These are phyloP conservation scores for Combretum micranthum DNA, from an alignment of 345 rosid genomes.

Conservation along the genomic window DNA sequence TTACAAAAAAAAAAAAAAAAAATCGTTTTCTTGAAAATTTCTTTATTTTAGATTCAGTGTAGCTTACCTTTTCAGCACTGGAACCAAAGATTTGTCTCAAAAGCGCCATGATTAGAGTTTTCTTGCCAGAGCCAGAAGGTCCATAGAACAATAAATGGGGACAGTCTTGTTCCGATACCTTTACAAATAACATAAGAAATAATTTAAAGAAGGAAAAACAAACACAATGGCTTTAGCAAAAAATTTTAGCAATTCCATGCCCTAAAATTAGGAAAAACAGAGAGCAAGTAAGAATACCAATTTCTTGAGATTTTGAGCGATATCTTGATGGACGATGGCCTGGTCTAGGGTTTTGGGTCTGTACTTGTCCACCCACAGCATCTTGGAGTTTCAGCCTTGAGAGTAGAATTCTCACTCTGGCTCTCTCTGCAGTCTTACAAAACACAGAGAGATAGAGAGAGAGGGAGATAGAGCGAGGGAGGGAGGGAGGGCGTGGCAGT, in stretches of 20 bases:
- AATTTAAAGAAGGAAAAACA: neutral
- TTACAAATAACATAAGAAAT: neutral
- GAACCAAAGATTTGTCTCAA: slow-evolving; percentile 78
- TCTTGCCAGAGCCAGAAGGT: slow-evolving; percentile 95
- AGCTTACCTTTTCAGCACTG: slow-evolving; percentile 97
- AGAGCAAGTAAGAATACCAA: slow-evolving; percentile 33
- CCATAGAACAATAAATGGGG: slow-evolving; percentile 98
- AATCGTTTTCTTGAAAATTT: no score
- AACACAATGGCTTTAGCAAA: neutral
- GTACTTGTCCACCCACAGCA: slow-evolving; percentile 99
- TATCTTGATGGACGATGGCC: slow-evolving; percentile 67
- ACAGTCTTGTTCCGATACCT: slow-evolving; percentile 94
- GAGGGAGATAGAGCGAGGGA: slow-evolving; percentile 17
- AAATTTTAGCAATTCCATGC: neutral
- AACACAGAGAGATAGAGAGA: neutral
- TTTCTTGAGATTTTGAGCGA: slow-evolving; percentile 83
- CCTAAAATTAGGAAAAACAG: neutral
- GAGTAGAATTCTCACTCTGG: neutral
- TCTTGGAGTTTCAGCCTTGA: slow-evolving; percentile 13
- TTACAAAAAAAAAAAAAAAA: neutral
- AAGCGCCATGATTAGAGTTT: slow-evolving; percentile 96
- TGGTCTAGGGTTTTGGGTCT: slow-evolving; percentile 86
- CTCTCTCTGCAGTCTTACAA: neutral
- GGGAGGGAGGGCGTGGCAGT: neutral
- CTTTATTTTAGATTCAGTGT: no score